Percentiles rank a stretch among this genome's conserved stretches.
phyloP scores from a whole-genome alignment of 495 filamentous ascomycete species.

The Apodospora peruviana region DNA sequence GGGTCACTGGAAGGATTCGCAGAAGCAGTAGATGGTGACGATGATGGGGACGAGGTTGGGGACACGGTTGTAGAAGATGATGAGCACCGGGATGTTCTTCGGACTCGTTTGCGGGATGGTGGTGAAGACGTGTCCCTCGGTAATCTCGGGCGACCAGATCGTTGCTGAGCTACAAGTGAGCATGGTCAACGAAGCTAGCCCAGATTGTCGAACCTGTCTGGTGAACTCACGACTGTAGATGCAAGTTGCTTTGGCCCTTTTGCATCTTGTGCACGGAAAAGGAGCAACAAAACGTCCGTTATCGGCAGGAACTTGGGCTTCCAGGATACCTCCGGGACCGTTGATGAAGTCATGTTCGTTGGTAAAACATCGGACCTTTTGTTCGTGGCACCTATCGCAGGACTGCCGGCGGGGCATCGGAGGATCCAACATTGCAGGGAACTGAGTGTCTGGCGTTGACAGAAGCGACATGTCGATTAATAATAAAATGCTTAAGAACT shows the following conservation, averaged over 20 bases:
- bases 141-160: slow-evolving; percentile 11
- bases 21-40: not conserved
- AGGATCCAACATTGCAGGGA: not conserved
- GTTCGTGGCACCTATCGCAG: slow-evolving; percentile 14
- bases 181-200: not conserved
- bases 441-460: not conserved
- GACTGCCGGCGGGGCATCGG: slow-evolving; percentile 15
- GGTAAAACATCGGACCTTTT: slow-evolving; percentile 12
- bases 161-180: slow-evolving; percentile 3
- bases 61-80: not conserved
- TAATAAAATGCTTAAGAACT: too few species aligned
- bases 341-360: too few species aligned
- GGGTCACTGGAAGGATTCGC: not conserved
- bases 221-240: slow-evolving; percentile 11
- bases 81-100: not conserved
- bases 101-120: slow-evolving; percentile 4
- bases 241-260: slow-evolving; percentile 10
- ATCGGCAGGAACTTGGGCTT: not conserved
- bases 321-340: too few species aligned
- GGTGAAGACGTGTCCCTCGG: not conserved
- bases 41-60: not conserved
- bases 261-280: slow-evolving; percentile 6
- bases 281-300: slow-evolving; percentile 3
- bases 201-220: not conserved
- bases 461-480: too few species aligned